phyloP scores from a whole-genome alignment of 1,139 yeast genomes.

The Saccharomyces pastorianus region DNA sequence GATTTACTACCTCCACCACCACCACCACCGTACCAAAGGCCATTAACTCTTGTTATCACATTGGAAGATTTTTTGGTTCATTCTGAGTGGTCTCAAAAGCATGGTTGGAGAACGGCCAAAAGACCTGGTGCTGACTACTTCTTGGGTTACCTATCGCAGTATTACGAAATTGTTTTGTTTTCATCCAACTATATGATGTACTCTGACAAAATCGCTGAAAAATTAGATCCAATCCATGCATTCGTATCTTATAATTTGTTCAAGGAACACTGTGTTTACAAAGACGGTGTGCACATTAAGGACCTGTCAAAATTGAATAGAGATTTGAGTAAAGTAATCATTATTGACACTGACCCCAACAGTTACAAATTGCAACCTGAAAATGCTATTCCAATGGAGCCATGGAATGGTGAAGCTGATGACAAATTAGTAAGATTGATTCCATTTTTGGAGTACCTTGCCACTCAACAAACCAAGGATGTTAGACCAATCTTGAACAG shows the following conservation, averaged over 20 bases:
- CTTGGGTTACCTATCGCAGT: constrained; percentile 86
- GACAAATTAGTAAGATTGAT: constrained; percentile 72
- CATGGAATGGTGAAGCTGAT: constrained; percentile 83
- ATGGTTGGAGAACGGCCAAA: constrained; percentile 98
- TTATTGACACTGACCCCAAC: constrained; percentile 71
- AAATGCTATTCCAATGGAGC: constrained; percentile 72
- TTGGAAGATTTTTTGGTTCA: constrained; percentile 87
- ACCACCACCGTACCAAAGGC: constrained; percentile 89
- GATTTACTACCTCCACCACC: constrained; percentile 87
- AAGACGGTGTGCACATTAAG: constrained; percentile 77
- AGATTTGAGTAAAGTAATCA: constrained; percentile 71
- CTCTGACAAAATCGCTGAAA: constrained; percentile 75
- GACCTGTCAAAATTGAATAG: constrained; percentile 87
- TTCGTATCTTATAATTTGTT: constrained; percentile 78
- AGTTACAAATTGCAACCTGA: constrained; percentile 81
- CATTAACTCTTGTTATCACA: constrained; percentile 79
- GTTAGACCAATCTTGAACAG: constrained; percentile 81
- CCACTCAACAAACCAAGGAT: constrained; percentile 83
- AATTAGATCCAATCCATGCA: constrained; percentile 89
- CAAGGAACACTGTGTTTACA: constrained; percentile 80
- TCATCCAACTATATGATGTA: constrained; percentile 79
- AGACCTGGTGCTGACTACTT: constrained; percentile 98
- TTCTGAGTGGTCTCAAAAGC: constrained; percentile 83
- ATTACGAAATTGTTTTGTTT: constrained; percentile 89
- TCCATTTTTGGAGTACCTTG: constrained; percentile 90